Evolutionary conservation across 1,284 basidiomycete genomes (phyloP), one percentile per base, ranked within the genome.

Genomic region (Gomphus sp.): DNA sequence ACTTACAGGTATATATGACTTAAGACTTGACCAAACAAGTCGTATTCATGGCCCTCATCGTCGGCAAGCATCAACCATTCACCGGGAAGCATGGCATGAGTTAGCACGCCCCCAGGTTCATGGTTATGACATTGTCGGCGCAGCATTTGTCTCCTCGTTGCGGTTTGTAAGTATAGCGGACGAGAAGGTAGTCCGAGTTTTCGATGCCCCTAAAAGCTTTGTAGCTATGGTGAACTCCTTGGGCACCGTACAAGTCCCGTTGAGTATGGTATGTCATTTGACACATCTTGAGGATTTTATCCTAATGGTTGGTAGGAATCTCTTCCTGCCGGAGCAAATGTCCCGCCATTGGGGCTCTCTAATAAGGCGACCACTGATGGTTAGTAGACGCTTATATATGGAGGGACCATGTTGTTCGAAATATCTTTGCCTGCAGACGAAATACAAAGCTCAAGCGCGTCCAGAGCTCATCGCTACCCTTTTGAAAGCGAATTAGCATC

Each of bases 71-170:
- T 49, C 73, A 54, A 49, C 61, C 59, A 22, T 52, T 7, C 64
- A 68, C 34, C 60, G 60, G 4, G 60, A 65, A 7, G 68, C 66
- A 2, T 98, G 94, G 94, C 89, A 91, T 64, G 94, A 98, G 69
- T 76, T 97, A 34, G 82, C 82, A 33, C 84, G 94, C 16, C 94
- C 94, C 28, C 94, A 98, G 71, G 85, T 96, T 18, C 94, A 98
- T 71, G 94, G 94, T 5, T 97, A 98, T 70, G 93, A 97, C 67
- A 76, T 97, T 49, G 76, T 93, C n/a, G 86, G 86, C 61, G 85
- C 81, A 1, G 81, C 80, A 2, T 93, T 93, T 71, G 78, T 97
- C 48, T 78, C 80, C 60, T 74, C 89, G 0, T 74, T 93, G 48
- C 83, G 81, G 25, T 93, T 96, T 67, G 86, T 86, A 16, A 94